Evolutionary conservation across 2,329 filamentous ascomycete species (phyloP), one percentile per base, ranked within the genome.

Genomic region (Fusarium xyrophilum): DNA sequence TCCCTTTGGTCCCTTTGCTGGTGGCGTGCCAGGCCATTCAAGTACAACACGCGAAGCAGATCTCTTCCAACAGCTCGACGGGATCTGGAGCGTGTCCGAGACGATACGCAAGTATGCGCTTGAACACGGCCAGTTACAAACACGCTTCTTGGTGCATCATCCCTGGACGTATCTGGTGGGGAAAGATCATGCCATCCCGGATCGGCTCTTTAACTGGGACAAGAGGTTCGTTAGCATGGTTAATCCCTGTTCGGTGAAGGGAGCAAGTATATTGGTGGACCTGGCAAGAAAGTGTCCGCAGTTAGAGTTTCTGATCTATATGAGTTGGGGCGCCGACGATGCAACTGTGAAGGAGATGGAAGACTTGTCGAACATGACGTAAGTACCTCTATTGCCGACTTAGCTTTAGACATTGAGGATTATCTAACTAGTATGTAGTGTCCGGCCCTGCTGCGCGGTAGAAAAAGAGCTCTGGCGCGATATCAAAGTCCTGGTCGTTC

Each of bases 331-430:
- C 15, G 13, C n/a, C 3, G 28, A 28, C 1, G 17, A 33, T 8
- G 9, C 17, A 6, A 36, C 36, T 6, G 9, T 23, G 7, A 19
- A 54, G 6, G n/a, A 57, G 5, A 54, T 54, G 19, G 17, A 28
- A 30, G 10, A 7, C 6, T 8, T 43, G 15, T 21, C 48, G 0
- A 59, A 59, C 38, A 43, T 59, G 35, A 38, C 39, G 56, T 59
- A 14, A 56, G 56, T 17, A 1, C 7, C 4, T 5, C 3, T 0
- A 13, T 27, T 11, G 1, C 15, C 1, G 3, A 25, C 2, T 3
- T 13, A 3, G 3, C 1, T 2, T 8, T 19, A 13, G 0, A 12
- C 7, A 4, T 2, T 0, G 10, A 23, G 3, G 0, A 21, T 30
- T 17, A 3, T 12, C 28, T 47, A 2, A 47, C 28, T 0, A 9